Percentiles rank a stretch among this genome's conserved stretches.
Evolutionary conservation across 1,284 basidiomycete species (phyloP).

Genomic region (Cutaneotrichosporon spelunceum): DNA sequence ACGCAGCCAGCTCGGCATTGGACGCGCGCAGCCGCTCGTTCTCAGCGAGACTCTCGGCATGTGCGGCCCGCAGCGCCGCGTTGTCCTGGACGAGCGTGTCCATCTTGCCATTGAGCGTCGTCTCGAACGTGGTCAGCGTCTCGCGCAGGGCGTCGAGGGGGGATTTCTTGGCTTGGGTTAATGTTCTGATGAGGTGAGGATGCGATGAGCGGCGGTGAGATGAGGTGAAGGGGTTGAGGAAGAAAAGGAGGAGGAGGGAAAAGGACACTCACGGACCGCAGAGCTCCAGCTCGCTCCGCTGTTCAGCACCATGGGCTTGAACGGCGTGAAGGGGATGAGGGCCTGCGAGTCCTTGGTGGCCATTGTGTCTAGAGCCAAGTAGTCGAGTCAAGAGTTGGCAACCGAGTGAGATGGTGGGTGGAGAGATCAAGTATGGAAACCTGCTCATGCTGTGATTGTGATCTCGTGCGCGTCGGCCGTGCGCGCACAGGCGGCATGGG

Average conservation of each 20-base stretch:
- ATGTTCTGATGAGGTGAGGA: neutral
- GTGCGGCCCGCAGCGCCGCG: neutral
- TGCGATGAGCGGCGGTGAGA: neutral
- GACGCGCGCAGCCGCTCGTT: constrained; percentile 1
- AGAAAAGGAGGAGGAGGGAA: neutral
- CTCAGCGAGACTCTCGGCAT: neutral
- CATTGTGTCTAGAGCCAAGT: neutral
- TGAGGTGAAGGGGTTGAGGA: neutral
- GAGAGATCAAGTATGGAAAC: neutral
- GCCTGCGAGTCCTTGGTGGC: constrained; percentile 1
- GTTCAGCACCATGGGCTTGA: neutral
- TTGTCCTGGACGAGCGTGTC: neutral
- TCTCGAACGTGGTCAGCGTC: neutral
- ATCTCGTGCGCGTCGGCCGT: neutral
- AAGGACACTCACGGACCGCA: neutral
- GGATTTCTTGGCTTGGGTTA: neutral
- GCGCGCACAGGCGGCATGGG: neutral
- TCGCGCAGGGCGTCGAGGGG: neutral
- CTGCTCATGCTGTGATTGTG: neutral
- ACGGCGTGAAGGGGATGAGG: constrained; percentile 1
- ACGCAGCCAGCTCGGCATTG: neutral
- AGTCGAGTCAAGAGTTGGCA: neutral
- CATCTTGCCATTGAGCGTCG: neutral
- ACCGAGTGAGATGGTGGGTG: neutral
- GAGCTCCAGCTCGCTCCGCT: neutral